A percentile compares a stretch with the other conserved stretches of the same genome.
These are phyloP conservation scores for Beauveria rudraprayagi DNA, from an alignment of 2,329 filamentous ascomycete genomes.

Conservation along the genomic window DNA sequence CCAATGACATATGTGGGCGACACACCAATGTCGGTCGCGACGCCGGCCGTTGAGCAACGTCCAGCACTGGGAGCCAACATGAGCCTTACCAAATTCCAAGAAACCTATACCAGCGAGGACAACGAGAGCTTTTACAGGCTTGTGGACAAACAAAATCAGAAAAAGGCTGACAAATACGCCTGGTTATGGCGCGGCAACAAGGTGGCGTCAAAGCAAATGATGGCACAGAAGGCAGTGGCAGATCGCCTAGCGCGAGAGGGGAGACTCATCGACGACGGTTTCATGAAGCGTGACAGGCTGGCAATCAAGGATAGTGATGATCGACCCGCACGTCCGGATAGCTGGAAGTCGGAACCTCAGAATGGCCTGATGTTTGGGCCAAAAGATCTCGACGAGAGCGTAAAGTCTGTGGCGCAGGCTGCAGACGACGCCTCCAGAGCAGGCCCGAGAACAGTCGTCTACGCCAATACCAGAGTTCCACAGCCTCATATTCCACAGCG, in stretches of 20 bases:
- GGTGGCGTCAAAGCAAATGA: slow-evolving; percentile 70
- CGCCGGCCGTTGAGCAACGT: slow-evolving; percentile 28
- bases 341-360: slow-evolving; percentile 65
- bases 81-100: slow-evolving; percentile 77
- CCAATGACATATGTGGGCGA: slow-evolving; percentile 62
- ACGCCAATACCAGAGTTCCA: slow-evolving; percentile 76
- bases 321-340: slow-evolving; percentile 67
- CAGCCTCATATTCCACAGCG: slow-evolving; percentile 32
- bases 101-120: slow-evolving; percentile 93
- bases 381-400: slow-evolving; percentile 51
- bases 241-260: slow-evolving; percentile 39
- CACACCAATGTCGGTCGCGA: slow-evolving; percentile 57
- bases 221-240: slow-evolving; percentile 57
- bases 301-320: slow-evolving; percentile 60
- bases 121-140: slow-evolving; percentile 95
- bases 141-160: slow-evolving; percentile 82
- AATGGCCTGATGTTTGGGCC: slow-evolving; percentile 85
- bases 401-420: slow-evolving; percentile 57
- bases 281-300: slow-evolving; percentile 44
- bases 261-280: slow-evolving; percentile 48
- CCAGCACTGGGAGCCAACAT: slow-evolving; percentile 63
- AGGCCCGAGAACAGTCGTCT: slow-evolving; percentile 67
- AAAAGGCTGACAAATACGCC: slow-evolving; percentile 72
- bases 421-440: slow-evolving; percentile 65
- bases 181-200: slow-evolving; percentile 90